Percentiles rank a stretch among this genome's conserved stretches.
These are phyloP conservation scores for Jatropha podagrica DNA, from an alignment of 441 rosid genomes.

Conservation along the genomic window DNA sequence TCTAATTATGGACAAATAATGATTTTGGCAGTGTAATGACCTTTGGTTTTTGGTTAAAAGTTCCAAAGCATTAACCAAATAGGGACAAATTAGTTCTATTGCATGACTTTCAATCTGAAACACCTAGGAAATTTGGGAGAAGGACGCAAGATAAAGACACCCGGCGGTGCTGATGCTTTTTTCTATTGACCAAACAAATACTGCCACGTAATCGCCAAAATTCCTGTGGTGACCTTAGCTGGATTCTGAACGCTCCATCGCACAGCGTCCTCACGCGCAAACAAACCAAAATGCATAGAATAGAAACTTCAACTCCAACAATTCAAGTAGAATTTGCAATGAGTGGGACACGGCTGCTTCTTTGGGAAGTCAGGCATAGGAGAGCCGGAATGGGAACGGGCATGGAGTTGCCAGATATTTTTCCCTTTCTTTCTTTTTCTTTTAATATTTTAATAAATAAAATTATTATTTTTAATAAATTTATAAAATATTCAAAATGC, in stretches of 20 bases:
- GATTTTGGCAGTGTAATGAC: not conserved
- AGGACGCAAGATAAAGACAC: not conserved
- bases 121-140: not conserved
- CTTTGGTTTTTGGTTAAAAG: not conserved
- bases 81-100: not conserved
- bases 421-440: too few relatives aligned
- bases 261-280: not conserved
- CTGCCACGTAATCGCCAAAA: conserved; percentile 10
- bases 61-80: not conserved
- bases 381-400: not conserved
- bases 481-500: too few relatives aligned
- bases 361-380: not conserved
- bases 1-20: conserved; percentile 14
- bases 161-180: not conserved
- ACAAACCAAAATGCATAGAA: not conserved
- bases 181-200: not conserved
- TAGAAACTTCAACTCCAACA: not conserved
- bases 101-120: not conserved
- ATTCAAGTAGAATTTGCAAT: not conserved
- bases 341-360: conserved; percentile 2
- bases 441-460: too few relatives aligned
- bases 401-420: not conserved
- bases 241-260: not conserved
- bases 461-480: too few relatives aligned
- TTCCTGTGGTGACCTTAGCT: not conserved